Evolutionary conservation across 371 early-diverging fungal genomes (phyloP).

Genomic region (Dichotomocladium elegans): DNA sequence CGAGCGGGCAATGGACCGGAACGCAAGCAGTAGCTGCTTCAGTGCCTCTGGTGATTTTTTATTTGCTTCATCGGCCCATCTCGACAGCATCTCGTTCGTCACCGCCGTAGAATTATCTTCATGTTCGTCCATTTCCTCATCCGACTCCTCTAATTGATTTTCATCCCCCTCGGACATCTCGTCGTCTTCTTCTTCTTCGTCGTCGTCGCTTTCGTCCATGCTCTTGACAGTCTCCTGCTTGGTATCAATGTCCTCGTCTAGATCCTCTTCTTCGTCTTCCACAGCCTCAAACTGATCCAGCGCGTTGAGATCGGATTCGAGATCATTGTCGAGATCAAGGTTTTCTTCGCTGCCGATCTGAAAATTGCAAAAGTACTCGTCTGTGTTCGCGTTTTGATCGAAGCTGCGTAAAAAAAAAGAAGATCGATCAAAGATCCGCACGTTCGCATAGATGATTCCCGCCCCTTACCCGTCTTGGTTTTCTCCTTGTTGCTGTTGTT

Average conservation of each 20-base stretch:
- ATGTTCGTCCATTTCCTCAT: slow-evolving; percentile 8
- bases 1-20: slow-evolving; percentile 74
- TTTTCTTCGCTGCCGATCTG: slow-evolving; percentile 32
- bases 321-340: slow-evolving; percentile 40
- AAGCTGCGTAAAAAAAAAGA: slow-evolving; percentile 4
- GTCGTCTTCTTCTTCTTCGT: slow-evolving; percentile 21
- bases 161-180: slow-evolving; percentile 32
- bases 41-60: slow-evolving; percentile 27
- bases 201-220: slow-evolving; percentile 12
- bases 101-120: slow-evolving; percentile 22
- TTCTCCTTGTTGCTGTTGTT: not conserved
- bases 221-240: slow-evolving; percentile 32
- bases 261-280: slow-evolving; percentile 17
- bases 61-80: slow-evolving; percentile 32
- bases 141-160: slow-evolving; percentile 22
- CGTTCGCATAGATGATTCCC: not conserved
- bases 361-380: slow-evolving; percentile 39
- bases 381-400: slow-evolving; percentile 17
- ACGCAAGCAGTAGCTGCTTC: slow-evolving; percentile 66
- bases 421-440: not conserved
- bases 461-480: not conserved
- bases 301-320: slow-evolving; percentile 32
- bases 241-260: slow-evolving; percentile 30
- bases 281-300: slow-evolving; percentile 32
- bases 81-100: slow-evolving; percentile 30